Evolutionary conservation across 495 filamentous ascomycete species (phyloP).

Genomic region (Aspergillus sparsus): DNA sequence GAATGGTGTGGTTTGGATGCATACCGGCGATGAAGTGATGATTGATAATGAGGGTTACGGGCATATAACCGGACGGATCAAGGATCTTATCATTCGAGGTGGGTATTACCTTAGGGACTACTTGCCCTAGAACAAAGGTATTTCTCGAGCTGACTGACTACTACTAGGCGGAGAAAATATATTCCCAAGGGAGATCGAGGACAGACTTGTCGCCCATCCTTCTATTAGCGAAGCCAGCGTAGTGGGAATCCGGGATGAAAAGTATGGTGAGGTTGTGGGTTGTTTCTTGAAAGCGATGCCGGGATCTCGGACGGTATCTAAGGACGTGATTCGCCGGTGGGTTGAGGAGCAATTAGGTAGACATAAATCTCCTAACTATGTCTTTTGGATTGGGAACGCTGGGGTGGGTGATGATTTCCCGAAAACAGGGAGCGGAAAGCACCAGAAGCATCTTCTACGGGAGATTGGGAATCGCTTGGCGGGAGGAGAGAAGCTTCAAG

Average conservation of each 20-base stretch:
- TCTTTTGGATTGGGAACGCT: constrained; percentile 60
- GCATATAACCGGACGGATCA: constrained; percentile 55
- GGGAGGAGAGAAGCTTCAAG: neutral
- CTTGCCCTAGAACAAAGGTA: neutral
- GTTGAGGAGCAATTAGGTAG: constrained; percentile 51
- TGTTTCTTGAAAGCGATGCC: constrained; percentile 22
- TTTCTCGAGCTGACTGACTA: neutral
- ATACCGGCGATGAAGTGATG: constrained; percentile 25
- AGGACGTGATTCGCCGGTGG: constrained; percentile 35
- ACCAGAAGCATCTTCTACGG: constrained; percentile 61
- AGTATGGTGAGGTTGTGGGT: constrained; percentile 60
- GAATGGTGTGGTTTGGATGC: constrained; percentile 21
- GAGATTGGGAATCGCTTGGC: constrained; percentile 35
- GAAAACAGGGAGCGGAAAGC: constrained; percentile 65
- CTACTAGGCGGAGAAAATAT: constrained; percentile 69
- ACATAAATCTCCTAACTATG: constrained; percentile 58
- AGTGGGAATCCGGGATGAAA: constrained; percentile 57
- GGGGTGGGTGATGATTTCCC: constrained; percentile 51
- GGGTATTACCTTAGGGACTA: neutral
- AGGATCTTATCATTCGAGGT: constrained; percentile 62
- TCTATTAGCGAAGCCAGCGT: constrained; percentile 58
- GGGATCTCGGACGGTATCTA: neutral
- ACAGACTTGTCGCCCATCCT: constrained; percentile 58
- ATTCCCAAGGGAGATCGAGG: constrained; percentile 69
- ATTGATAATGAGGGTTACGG: constrained; percentile 23